Base-by-base conservation (phyloP, 768 basidiomycete species). In the Leccinellum rugosiceps region DNA sequence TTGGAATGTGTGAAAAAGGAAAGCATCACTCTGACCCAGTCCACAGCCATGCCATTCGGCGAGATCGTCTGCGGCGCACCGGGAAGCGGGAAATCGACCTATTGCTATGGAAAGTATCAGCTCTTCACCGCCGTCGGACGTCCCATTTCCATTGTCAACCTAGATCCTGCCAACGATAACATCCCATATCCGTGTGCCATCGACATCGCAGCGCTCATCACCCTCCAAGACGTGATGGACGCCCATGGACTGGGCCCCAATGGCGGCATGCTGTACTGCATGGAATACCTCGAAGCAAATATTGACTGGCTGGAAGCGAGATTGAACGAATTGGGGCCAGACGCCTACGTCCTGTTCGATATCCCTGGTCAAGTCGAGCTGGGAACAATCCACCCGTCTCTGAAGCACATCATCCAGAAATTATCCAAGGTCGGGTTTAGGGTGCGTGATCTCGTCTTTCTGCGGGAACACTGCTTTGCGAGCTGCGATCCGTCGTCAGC, bases 291-390 rank as follows among this genome's bases (percentile, higher is more conserved):
- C 10, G 95, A 98, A 65, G 85, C 80, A n/a, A 98, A 98, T 72
- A 85, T 86, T 61, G 97, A 98, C 71, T 90, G 90, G 87, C 78
- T 96, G 10, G 84, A 91, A 72, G 83, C 80, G 53, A 76, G 82
- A 35, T 70, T 94, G 64, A 77, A 75, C 53, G 85, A 82, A 65
- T 76, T 89, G 21, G 88, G 84, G 17, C 75, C 78, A 26, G 90
- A 92, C 61, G 85, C 85, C 23, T 98, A 96, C 72, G 82, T 98
- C 38, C 77, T 99, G 34, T 97, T 99, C 71, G 97, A 99, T 71
- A 82, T 97, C 5, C 94, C 97, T 0, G 97, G 97, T 1, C 97
- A 99, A 76, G 97, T 98, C 52, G 97, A 99, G 72, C 76, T 99
- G 48, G 94, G 91, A 72, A 99, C 97, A 52, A 97, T 96, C 69